Base-by-base conservation (phyloP, 257 asterid species). In the Solanum chmielewskii region DNA sequence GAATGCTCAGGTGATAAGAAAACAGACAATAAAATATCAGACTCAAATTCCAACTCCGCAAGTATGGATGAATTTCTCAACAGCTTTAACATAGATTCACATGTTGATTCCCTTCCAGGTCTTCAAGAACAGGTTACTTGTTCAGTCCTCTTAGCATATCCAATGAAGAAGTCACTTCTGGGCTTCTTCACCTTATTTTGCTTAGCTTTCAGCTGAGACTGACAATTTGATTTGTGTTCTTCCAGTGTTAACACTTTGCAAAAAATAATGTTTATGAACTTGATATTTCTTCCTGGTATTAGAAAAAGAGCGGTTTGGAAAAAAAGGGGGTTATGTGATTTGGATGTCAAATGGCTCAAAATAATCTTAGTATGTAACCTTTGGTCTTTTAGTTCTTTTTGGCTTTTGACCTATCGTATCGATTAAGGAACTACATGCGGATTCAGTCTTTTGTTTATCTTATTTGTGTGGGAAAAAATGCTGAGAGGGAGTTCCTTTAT, bases 51-150 rank as follows among this genome's bases (percentile, higher is more conserved):
- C 89, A 91, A 91, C 90, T 80, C 94, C 42, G 89, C 92, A 60
- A 86, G 91, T 62, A 37, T 91, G 86, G 98, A 95, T 71, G 98
- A 91, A 85, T 89, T 89, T 87, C 91, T 93, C 71, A 87, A 91
- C 44, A 90, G 92, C 91, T 84, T 92, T 45, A 85, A 91, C 31
- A 85, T 88, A 80, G 96, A 91, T 90, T 81, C 98, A 71, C 95
- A 94, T 92, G 89, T 88, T 86, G 95, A 93, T 90, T 93, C 96
- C 86, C 92, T 93, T 90, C 95, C 99, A 52, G 98, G 93, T 87
- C 93, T 94, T 91, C 94, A 95, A 89, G 99, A 93, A 87, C 98
- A 96, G 98, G 99, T 95, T 86, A n/a, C 75, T 75, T 68, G 49
- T 45, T 44, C 45, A 60, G 83, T 71, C 56, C 41, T 84, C 81